Percentiles rank a stretch among this genome's conserved stretches.
Evolutionary conservation across 371 early-diverging fungal genomes (phyloP).

Genomic region (Mortierella sp.): DNA sequence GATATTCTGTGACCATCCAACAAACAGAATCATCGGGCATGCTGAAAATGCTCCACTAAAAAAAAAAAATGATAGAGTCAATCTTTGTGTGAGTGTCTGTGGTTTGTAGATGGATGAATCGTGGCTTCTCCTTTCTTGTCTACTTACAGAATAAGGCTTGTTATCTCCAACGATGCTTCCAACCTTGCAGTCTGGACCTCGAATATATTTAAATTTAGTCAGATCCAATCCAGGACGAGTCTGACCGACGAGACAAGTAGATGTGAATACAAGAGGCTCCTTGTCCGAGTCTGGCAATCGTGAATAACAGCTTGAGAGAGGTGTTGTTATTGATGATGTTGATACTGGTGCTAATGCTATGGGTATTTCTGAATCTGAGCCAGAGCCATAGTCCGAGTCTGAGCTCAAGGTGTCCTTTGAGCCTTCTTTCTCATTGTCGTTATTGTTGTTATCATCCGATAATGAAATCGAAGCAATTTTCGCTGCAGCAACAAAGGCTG

Average conservation of each 20-base stretch:
- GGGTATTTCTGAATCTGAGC: background rate
- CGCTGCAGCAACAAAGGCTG: background rate
- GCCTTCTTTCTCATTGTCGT: background rate
- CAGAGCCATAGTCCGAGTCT: background rate
- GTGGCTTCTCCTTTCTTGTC: no score
- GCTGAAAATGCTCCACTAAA: constrained; percentile 39
- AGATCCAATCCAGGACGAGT: constrained; percentile 24
- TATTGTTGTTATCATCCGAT: background rate
- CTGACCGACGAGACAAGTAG: constrained; percentile 33
- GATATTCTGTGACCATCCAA: constrained; percentile 41
- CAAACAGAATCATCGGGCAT: constrained; percentile 44
- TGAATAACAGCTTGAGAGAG: background rate
- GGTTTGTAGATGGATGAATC: no score
- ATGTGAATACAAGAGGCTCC: constrained; percentile 29
- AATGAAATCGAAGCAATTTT: background rate
- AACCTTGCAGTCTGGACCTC: constrained; percentile 29
- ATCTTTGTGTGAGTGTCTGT: no score
- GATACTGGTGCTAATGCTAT: background rate
- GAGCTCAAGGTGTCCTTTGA: background rate
- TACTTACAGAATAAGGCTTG: constrained; percentile 36
- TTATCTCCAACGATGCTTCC: constrained; percentile 44
- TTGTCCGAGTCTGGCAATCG: constrained; percentile 27
- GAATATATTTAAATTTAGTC: constrained; percentile 17
- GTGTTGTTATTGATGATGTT: background rate
- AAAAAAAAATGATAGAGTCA: background rate